phyloP scores from a whole-genome alignment of 495 filamentous ascomycete genomes.

The Aspergillus campestris region DNA sequence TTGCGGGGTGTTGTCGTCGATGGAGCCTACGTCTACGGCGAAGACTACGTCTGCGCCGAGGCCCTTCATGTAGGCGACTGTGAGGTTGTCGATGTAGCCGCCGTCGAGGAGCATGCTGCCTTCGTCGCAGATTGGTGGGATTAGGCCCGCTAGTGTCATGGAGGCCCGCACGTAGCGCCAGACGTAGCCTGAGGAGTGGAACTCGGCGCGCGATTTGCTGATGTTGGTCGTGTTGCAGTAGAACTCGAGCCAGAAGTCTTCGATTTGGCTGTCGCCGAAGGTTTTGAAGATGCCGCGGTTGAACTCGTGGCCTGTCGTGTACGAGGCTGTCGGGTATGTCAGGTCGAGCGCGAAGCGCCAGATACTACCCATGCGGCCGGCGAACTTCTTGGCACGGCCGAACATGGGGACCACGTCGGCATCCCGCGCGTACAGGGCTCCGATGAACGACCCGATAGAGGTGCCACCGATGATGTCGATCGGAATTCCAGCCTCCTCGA shows the following conservation, averaged over 20 bases:
- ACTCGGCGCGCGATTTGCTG: slow-evolving; percentile 76
- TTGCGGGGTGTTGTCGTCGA: slow-evolving; percentile 88
- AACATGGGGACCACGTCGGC: slow-evolving; percentile 97
- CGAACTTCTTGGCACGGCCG: slow-evolving; percentile 91
- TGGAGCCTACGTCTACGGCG: slow-evolving; percentile 84
- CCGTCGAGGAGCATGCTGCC: slow-evolving; percentile 94
- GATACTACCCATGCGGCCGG: slow-evolving; percentile 92
- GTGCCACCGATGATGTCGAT: slow-evolving; percentile 95
- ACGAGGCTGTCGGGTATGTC: slow-evolving; percentile 90
- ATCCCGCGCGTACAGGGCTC: slow-evolving; percentile 89
- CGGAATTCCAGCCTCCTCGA: slow-evolving; percentile 94
- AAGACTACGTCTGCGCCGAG: slow-evolving; percentile 91
- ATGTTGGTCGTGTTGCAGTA: slow-evolving; percentile 99
- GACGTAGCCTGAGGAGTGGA: slow-evolving; percentile 89
- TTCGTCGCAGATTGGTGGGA: slow-evolving; percentile 93
- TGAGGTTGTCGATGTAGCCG: slow-evolving; percentile 95
- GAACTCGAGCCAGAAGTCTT: slow-evolving; percentile 98
- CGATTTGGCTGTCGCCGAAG: slow-evolving; percentile 91
- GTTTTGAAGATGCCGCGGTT: slow-evolving; percentile 99
- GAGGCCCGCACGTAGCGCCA: slow-evolving; percentile 95
- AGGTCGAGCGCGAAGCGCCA: slow-evolving; percentile 95
- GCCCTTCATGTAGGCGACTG: slow-evolving; percentile 92
- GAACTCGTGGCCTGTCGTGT: slow-evolving; percentile 98
- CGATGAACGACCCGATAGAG: slow-evolving; percentile 96
- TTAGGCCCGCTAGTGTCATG: slow-evolving; percentile 88